Conservation (phyloP, 164 flowering plant genomes). For the Platanus orientalis region DNA sequence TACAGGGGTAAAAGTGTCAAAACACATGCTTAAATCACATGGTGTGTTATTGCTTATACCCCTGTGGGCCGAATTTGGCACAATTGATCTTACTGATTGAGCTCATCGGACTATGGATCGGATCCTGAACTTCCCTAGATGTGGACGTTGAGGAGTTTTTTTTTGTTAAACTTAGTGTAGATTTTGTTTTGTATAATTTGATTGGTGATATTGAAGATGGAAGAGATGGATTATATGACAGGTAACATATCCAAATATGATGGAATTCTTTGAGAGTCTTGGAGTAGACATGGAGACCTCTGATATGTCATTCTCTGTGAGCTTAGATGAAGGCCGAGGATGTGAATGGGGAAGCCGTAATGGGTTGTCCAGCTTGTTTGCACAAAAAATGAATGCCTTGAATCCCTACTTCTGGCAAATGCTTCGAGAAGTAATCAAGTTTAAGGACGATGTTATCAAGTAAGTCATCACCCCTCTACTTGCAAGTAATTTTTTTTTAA, state of each 20-base stretch:
- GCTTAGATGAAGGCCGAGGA: conserved; percentile 69
- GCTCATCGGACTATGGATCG: too few relatives aligned
- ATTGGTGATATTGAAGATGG: too few relatives aligned
- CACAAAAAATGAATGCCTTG: conserved; percentile 66
- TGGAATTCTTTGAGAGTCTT: conserved; percentile 85
- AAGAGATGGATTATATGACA: conserved; percentile 21
- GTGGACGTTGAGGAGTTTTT: too few relatives aligned
- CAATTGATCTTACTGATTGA: too few relatives aligned
- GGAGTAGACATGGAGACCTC: conserved; percentile 85
- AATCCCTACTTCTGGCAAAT: conserved; percentile 85
- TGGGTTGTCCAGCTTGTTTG: conserved; percentile 72
- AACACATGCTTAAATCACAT: too few relatives aligned
- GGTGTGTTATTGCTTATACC: too few relatives aligned
- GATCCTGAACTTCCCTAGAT: too few relatives aligned
- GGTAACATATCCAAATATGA: conserved; percentile 94
- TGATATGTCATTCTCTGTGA: conserved; percentile 92
- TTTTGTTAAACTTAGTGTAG: too few relatives aligned
- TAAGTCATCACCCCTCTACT: conserved; percentile 14
- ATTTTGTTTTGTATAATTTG: too few relatives aligned
- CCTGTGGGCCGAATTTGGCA: too few relatives aligned
- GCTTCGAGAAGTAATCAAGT: conserved; percentile 69
- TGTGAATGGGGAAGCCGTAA: conserved; percentile 92
- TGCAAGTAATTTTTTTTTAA: too few relatives aligned
- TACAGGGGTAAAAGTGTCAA: too few relatives aligned
- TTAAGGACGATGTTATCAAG: conserved; percentile 70